Conservation (phyloP, 257 asterid genomes). For the Handroanthus guayacan region DNA sequence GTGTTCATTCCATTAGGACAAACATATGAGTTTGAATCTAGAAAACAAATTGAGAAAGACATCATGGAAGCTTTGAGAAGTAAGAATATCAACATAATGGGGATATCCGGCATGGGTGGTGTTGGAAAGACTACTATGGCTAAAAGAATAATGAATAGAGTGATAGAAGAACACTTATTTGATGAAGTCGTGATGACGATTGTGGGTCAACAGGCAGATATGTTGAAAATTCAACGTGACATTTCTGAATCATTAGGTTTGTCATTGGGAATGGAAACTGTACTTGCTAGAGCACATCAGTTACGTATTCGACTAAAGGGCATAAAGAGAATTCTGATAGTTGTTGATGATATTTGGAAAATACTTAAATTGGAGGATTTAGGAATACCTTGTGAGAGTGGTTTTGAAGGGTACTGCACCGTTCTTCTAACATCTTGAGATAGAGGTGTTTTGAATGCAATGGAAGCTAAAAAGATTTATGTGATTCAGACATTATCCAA, state of each 20-base stretch:
- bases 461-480: constrained; percentile 25
- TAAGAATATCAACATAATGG: not conserved
- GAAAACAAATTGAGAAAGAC: constrained; percentile 15
- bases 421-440: constrained; percentile 35
- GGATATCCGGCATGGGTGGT: constrained; percentile 25
- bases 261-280: not conserved
- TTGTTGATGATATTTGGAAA: constrained; percentile 48
- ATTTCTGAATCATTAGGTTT: constrained; percentile 13
- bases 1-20: too few species aligned
- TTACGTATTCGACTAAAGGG: not conserved
- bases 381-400: not conserved
- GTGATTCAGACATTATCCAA: constrained; percentile 20
- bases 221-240: constrained; percentile 27
- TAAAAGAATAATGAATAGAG: not conserved
- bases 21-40: constrained; percentile 9
- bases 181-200: constrained; percentile 26
- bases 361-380: not conserved
- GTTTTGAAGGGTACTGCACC: constrained; percentile 24
- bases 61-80: constrained; percentile 16
- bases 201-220: constrained; percentile 14
- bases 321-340: constrained; percentile 31
- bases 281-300: constrained; percentile 2
- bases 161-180: constrained; percentile 12
- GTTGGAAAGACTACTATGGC: constrained; percentile 21
- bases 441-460: constrained; percentile 10